Evolutionary conservation across 257 asterid species (phyloP), one percentile per base, ranked within the genome.

Genomic region (Plectranthus barbatus): DNA sequence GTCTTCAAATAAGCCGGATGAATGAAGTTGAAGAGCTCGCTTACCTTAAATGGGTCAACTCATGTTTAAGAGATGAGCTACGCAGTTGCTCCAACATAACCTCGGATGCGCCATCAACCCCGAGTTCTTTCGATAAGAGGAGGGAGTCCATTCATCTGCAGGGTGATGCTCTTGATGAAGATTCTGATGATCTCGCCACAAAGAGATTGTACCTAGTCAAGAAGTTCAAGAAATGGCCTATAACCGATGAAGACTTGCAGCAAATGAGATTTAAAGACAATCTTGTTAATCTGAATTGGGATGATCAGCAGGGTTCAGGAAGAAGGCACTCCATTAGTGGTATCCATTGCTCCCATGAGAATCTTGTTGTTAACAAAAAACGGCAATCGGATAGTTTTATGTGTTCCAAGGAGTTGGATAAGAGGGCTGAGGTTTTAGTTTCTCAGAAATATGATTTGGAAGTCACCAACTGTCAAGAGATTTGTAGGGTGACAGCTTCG

Each of bases 1-100:
- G 90, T 49, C 96, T 88, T 71, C 98, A 91, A 65, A 69, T 88
- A 81, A 88, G 83, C 76, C 47, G 96, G 34, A 74, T 91, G 84
- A 91, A 86, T 68, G 98, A 91, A 70, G 96, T 84, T 12, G 98
- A 91, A 76, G 98, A 88, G 80, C 92, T 88, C 46, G 95, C 81
- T 60, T 91, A 91, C 73, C 78, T 91, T 67, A 79, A 83, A 72
- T 91, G 98, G 98, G 92, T 88, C 15, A 88, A 91, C 45, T 88
- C 98, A 3, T 86, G 98, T 74, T 80, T 88, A 46, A 72, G 95
- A 59, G 84, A 83, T 23, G 96, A 91, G 64, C 61, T 88, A 45
- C 88, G 82, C 49, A 79, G 76, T 72, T 78, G 59, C 59, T 77
- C 85, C 26, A 72, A 74, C 59, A 10, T 6, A 68, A 67, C 40